phyloP scores from a whole-genome alignment of 2,329 filamentous ascomycete genomes.

The Pezicula radicicola region DNA sequence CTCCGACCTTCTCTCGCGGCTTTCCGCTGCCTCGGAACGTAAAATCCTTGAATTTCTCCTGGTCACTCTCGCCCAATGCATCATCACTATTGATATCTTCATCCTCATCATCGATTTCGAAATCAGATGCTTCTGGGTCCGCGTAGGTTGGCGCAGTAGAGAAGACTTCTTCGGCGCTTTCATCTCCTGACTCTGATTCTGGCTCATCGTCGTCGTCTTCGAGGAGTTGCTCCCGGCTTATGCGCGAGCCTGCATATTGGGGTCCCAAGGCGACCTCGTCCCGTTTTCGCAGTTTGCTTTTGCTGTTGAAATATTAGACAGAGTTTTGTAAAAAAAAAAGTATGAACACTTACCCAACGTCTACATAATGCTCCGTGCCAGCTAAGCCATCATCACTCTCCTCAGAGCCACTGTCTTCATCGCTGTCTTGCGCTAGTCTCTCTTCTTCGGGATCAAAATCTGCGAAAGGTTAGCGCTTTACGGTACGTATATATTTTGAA shows the following conservation, averaged over 20 bases:
- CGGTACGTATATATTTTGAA: neutral
- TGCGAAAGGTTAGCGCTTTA: conserved; percentile 15
- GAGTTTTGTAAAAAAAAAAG: neutral
- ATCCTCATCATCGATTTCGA: conserved; percentile 54
- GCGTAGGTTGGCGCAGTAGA: conserved; percentile 25
- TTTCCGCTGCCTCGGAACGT: conserved; percentile 59
- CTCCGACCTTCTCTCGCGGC: conserved; percentile 33
- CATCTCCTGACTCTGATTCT: conserved; percentile 50
- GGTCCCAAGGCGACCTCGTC: conserved; percentile 69
- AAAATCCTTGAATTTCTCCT: conserved; percentile 76
- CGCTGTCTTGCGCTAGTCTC: conserved; percentile 16
- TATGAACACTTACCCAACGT: conserved; percentile 56
- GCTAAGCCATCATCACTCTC: conserved; percentile 51
- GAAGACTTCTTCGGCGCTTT: conserved; percentile 15
- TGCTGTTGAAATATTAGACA: conserved; percentile 41
- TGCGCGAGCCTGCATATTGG: conserved; percentile 73
- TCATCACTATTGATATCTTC: conserved; percentile 60
- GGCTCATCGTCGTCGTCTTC: conserved; percentile 50
- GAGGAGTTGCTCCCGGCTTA: conserved; percentile 67
- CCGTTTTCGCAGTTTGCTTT: conserved; percentile 78
- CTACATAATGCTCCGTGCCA: conserved; percentile 83
- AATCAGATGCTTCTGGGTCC: conserved; percentile 53
- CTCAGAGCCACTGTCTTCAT: conserved; percentile 39
- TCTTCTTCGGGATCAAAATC: conserved; percentile 38
- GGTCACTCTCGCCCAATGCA: conserved; percentile 81